Evolutionary conservation across 2,329 filamentous ascomycete species (phyloP).

Genomic region (Ophidiomyces ophidiicola): DNA sequence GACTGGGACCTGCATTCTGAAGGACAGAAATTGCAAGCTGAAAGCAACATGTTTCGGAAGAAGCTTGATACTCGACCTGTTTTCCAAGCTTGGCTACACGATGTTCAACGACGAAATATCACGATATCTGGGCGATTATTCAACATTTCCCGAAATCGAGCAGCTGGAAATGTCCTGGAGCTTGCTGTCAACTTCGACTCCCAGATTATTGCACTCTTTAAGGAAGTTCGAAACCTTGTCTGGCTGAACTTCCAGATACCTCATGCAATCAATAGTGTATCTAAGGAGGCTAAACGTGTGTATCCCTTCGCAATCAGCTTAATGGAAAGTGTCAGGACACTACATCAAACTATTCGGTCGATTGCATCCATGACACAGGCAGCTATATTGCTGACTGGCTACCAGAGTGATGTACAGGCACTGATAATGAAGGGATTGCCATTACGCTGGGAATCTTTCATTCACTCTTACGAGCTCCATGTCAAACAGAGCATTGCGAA

Average conservation of each 20-base stretch:
- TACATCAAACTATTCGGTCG: conserved; percentile 73
- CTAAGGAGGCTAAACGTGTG: conserved; percentile 96
- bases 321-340: conserved; percentile 96
- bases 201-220: conserved; percentile 95
- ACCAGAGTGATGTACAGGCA: conserved; percentile 77
- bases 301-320: conserved; percentile 96
- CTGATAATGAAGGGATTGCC: conserved; percentile 79
- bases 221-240: conserved; percentile 88
- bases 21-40: conserved; percentile 81
- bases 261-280: conserved; percentile 86
- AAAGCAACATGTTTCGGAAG: conserved; percentile 87
- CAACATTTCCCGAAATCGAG: conserved; percentile 72
- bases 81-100: conserved; percentile 88
- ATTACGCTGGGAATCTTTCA: conserved; percentile 92
- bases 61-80: conserved; percentile 91
- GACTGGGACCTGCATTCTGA: conserved; percentile 93
- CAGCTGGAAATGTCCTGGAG: conserved; percentile 80
- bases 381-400: conserved; percentile 74
- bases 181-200: conserved; percentile 92
- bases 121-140: conserved; percentile 89
- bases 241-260: conserved; percentile 94
- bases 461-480: conserved; percentile 89
- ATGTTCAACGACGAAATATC: conserved; percentile 77
- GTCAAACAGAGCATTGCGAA: conserved; percentile 53
- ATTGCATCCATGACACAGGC: conserved; percentile 81